Conservation (phyloP, 1,284 basidiomycete species). For the Schizophyllum amplum region DNA sequence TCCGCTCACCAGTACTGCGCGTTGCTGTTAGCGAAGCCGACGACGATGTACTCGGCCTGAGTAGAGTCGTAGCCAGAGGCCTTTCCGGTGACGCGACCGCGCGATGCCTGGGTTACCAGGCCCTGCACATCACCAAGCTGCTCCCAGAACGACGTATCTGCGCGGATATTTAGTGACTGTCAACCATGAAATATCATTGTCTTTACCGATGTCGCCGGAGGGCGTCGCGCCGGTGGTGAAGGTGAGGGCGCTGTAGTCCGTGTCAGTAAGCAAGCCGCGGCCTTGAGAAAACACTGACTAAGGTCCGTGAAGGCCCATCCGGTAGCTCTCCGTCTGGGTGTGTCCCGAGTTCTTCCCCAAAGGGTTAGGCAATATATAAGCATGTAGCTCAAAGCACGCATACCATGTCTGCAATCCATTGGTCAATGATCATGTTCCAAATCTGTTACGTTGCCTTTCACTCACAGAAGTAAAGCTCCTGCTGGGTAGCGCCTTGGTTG, state of each 20-base stretch:
- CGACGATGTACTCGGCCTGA: conserved; percentile 16
- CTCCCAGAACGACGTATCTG: conserved; percentile 29
- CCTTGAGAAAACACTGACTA: conserved; percentile 8
- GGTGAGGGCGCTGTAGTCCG: background rate
- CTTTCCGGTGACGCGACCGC: conserved; percentile 29
- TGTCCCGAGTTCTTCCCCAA: conserved; percentile 40
- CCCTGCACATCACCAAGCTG: conserved; percentile 21
- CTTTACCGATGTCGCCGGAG: background rate
- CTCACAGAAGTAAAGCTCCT: conserved; percentile 26
- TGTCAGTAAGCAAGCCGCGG: too few species aligned
- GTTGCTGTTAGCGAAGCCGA: conserved; percentile 26
- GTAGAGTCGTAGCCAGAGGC: conserved; percentile 24
- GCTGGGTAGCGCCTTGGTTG: conserved; percentile 23
- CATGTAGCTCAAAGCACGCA: too few species aligned
- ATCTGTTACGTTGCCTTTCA: background rate
- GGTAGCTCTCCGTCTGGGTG: conserved; percentile 33
- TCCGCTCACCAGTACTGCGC: conserved; percentile 32
- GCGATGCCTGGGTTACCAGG: conserved; percentile 21
- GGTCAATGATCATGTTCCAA: too few species aligned
- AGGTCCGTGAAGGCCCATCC: conserved; percentile 39
- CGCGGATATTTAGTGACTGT: too few species aligned
- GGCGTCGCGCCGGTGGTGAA: background rate
- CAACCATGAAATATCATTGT: too few species aligned
- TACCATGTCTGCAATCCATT: too few species aligned
- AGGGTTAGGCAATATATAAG: too few species aligned